phyloP scores from a whole-genome alignment of 352 stramenopile genomes.

The Phytophthora kernoviae region DNA sequence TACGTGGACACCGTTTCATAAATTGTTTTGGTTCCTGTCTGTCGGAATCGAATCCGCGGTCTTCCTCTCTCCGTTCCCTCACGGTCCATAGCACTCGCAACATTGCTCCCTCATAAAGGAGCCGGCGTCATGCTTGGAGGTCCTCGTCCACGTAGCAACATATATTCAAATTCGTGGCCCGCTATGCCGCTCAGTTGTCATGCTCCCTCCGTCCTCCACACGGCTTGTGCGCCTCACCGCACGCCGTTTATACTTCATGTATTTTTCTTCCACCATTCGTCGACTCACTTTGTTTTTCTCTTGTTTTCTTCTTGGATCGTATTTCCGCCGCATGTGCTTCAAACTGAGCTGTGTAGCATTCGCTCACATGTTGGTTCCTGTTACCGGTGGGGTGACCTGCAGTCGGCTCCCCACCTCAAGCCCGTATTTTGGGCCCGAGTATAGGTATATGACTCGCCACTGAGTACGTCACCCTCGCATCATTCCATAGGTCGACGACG shows the following conservation, averaged over 20 bases:
- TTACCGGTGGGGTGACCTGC: constrained; percentile 49
- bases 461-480: constrained; percentile 63
- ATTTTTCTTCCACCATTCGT: constrained; percentile 13
- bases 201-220: constrained; percentile 28
- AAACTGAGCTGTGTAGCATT: constrained; percentile 11
- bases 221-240: constrained; percentile 20
- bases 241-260: constrained; percentile 33
- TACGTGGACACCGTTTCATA: constrained; percentile 33
- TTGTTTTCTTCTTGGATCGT: not conserved
- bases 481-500: constrained; percentile 65
- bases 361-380: constrained; percentile 33
- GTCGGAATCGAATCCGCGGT: constrained; percentile 41
- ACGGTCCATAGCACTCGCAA: constrained; percentile 41
- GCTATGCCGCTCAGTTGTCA: constrained; percentile 23
- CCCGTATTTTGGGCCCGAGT: constrained; percentile 69
- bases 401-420: constrained; percentile 41
- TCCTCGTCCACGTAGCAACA: constrained; percentile 39
- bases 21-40: constrained; percentile 39
- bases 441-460: constrained; percentile 65
- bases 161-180: constrained; percentile 32
- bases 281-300: constrained; percentile 37
- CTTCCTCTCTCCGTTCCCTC: constrained; percentile 30
- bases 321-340: constrained; percentile 27
- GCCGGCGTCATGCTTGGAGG: constrained; percentile 40
- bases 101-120: constrained; percentile 18